Evolutionary conservation across 1,284 basidiomycete species (phyloP).

Genomic region (Phaffia rhodozyma): DNA sequence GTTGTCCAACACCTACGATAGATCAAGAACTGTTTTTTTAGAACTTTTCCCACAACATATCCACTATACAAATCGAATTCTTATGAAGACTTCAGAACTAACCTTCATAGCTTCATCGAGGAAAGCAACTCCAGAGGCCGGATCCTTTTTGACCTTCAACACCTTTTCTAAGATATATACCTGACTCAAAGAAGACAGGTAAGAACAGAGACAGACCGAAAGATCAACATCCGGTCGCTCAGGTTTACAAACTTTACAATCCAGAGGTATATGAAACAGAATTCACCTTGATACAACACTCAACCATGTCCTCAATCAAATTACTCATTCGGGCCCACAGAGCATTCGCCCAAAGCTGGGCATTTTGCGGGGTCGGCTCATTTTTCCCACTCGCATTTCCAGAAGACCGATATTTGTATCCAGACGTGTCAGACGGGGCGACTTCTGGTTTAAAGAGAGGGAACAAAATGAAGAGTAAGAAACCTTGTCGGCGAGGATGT

Average conservation of each 20-base stretch:
- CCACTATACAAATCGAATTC: not conserved
- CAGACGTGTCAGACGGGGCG: slow-evolving; percentile 36
- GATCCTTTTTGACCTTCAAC: slow-evolving; percentile 72
- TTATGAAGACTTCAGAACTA: slow-evolving; percentile 8
- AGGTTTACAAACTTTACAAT: not conserved
- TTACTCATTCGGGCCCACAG: slow-evolving; percentile 72
- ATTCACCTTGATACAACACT: slow-evolving; percentile 73
- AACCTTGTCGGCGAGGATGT: not conserved
- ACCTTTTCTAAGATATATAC: slow-evolving; percentile 93
- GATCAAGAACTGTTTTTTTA: not conserved
- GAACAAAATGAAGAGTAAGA: slow-evolving; percentile 16
- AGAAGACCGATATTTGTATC: slow-evolving; percentile 1
- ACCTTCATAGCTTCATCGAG: slow-evolving; percentile 86
- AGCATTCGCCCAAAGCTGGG: slow-evolving; percentile 65
- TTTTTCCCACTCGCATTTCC: slow-evolving; percentile 61
- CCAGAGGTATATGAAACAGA: not conserved
- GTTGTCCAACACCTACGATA: slow-evolving; percentile 60
- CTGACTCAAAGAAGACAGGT: slow-evolving; percentile 34
- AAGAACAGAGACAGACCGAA: not conserved
- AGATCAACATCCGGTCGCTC: not conserved
- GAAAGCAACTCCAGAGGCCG: slow-evolving; percentile 61
- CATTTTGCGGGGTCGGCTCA: slow-evolving; percentile 69
- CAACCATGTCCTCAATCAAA: slow-evolving; percentile 77
- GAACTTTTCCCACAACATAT: slow-evolving; percentile 7
- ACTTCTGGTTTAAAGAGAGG: slow-evolving; percentile 32